phyloP scores from a whole-genome alignment of 2,329 filamentous ascomycete species.

The Colletotrichum australisinense region DNA sequence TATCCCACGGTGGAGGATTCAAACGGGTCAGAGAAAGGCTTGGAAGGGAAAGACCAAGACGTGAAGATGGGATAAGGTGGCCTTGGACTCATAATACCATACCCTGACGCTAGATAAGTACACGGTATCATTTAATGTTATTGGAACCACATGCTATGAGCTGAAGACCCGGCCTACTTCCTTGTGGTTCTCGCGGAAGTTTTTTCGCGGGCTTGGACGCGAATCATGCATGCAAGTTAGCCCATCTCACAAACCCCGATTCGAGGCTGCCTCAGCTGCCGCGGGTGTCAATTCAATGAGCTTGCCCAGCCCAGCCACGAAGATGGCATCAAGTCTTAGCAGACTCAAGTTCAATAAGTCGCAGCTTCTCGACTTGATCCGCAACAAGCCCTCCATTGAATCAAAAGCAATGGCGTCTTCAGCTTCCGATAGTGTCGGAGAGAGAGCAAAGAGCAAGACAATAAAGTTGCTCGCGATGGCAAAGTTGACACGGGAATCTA shows the following conservation, averaged over 20 bases:
- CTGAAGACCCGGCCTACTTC: no score
- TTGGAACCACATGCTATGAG: no score
- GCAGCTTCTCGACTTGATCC: constrained; percentile 30
- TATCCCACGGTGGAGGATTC: not conserved
- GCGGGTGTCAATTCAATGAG: constrained; percentile 15
- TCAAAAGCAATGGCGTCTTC: constrained; percentile 15
- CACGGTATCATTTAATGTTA: not conserved
- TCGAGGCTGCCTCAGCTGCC: constrained; percentile 7
- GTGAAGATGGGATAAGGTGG: not conserved
- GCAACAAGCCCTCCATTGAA: constrained; percentile 22
- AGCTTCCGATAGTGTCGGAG: not conserved
- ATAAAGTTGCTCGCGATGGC: constrained; percentile 29
- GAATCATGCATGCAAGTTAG: no score
- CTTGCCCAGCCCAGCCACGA: constrained; percentile 23
- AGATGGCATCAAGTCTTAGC: constrained; percentile 16
- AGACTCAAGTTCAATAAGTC: constrained; percentile 19
- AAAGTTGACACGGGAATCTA: constrained; percentile 29
- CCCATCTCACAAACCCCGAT: not conserved
- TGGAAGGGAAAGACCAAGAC: not conserved
- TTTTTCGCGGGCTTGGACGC: not conserved
- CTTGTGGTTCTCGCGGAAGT: no score
- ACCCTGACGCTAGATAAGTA: no score
- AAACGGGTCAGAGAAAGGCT: not conserved
- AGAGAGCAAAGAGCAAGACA: constrained; percentile 3
- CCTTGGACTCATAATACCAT: not conserved